These are phyloP conservation scores for Smallanthus sonchifolius DNA, from an alignment of 129 eudicot genomes.

Conservation along the genomic window DNA sequence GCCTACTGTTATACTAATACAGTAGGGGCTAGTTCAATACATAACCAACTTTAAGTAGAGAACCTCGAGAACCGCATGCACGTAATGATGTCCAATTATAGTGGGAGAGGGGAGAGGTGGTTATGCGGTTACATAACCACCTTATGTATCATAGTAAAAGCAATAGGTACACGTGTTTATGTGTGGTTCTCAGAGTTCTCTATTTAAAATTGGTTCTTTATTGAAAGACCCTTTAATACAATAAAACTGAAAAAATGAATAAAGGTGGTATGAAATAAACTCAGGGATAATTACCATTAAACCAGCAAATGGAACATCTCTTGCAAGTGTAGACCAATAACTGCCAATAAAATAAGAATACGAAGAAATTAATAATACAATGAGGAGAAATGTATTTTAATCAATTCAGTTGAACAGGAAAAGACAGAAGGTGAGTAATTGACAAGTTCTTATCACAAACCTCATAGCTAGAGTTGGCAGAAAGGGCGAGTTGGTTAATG, in stretches of 20 bases:
- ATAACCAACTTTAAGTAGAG: neutral
- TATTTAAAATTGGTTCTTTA: neutral
- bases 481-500: neutral
- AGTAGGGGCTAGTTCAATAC: neutral
- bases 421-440: neutral
- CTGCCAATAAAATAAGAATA: conserved; percentile 39
- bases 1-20: neutral
- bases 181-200: neutral
- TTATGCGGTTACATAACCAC: neutral
- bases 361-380: conserved; percentile 2
- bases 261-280: neutral
- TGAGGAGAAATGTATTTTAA: neutral
- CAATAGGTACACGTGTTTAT: neutral
- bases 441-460: conserved; percentile 3
- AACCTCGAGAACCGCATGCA: neutral
- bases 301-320: conserved; percentile 99
- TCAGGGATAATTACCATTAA: conserved; percentile 52
- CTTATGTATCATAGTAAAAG: neutral
- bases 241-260: neutral
- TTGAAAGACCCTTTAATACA: neutral
- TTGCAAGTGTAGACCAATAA: conserved; percentile 92
- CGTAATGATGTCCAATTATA: neutral
- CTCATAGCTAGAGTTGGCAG: neutral
- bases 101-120: neutral
- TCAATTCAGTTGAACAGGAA: neutral